Conservation (phyloP, 345 rosid genomes). For the Rubroshorea leprosula region DNA sequence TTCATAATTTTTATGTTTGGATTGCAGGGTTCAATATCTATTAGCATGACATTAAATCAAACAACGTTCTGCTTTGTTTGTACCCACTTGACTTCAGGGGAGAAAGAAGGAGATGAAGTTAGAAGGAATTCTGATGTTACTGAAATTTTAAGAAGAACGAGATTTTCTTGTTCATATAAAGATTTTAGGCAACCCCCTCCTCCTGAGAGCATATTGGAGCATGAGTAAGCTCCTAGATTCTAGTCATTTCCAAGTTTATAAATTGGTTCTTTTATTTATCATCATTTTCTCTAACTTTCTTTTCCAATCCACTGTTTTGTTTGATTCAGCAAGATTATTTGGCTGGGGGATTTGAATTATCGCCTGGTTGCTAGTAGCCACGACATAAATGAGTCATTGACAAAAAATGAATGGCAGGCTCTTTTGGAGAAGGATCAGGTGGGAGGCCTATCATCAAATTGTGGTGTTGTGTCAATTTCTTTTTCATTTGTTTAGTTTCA, state of each 20-base stretch:
- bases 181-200: slow-evolving; percentile 21
- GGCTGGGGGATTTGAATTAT: slow-evolving; percentile 99
- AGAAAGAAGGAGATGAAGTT: slow-evolving; percentile 81
- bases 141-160: slow-evolving; percentile 75
- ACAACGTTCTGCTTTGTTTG: slow-evolving; percentile 83
- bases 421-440: slow-evolving; percentile 68
- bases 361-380: slow-evolving; percentile 57
- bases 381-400: slow-evolving; percentile 46
- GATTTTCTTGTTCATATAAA: slow-evolving; percentile 44
- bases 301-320: background rate
- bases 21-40: slow-evolving; percentile 76
- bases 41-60: slow-evolving; percentile 67
- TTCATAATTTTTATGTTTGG: background rate
- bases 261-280: background rate
- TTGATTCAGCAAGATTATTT: slow-evolving; percentile 58
- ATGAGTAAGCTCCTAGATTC: slow-evolving; percentile 50
- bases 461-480: background rate
- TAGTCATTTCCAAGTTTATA: background rate
- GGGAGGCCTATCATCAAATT: background rate
- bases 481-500: background rate
- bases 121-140: slow-evolving; percentile 76
- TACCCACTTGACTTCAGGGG: slow-evolving; percentile 87
- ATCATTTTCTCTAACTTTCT: background rate
- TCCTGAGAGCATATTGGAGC: slow-evolving; percentile 64
- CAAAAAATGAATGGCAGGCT: slow-evolving; percentile 67